Evolutionary conservation across 1,139 yeast species (phyloP).

Genomic region (Taiozyma sp.): DNA sequence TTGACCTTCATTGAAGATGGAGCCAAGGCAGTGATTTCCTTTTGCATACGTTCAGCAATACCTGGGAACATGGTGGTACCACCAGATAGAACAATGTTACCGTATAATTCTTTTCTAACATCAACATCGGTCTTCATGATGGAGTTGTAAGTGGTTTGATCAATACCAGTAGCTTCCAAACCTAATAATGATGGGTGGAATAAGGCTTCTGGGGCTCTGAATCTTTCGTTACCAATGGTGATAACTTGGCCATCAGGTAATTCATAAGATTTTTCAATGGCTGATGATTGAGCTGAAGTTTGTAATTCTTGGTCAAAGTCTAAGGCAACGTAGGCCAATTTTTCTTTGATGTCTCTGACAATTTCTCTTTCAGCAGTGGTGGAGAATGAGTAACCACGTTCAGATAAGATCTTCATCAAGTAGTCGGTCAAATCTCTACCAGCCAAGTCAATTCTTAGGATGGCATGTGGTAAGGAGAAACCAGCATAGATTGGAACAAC

Average conservation of each 20-base stretch:
- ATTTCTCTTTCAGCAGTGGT: slow-evolving; percentile 99
- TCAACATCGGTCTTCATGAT: slow-evolving; percentile 99
- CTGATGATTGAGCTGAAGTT: slow-evolving; percentile 97
- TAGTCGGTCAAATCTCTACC: slow-evolving; percentile 99
- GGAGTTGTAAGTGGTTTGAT: slow-evolving; percentile 98
- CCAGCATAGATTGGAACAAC: slow-evolving; percentile 99
- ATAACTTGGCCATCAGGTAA: slow-evolving; percentile 99
- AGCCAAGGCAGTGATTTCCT: slow-evolving; percentile 98
- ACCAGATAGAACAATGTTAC: slow-evolving; percentile 99
- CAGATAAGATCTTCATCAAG: slow-evolving; percentile 96
- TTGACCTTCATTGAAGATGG: slow-evolving; percentile 99
- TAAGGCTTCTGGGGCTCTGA: slow-evolving; percentile 99
- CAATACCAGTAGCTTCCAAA: slow-evolving; percentile 98
- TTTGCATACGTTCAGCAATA: slow-evolving; percentile 99
- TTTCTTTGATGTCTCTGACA: slow-evolving; percentile 99
- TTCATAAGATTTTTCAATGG: slow-evolving; percentile 98
- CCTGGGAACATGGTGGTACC: slow-evolving; percentile 99
- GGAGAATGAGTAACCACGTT: slow-evolving; percentile 98
- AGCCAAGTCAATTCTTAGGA: slow-evolving; percentile 97
- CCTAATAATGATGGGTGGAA: slow-evolving; percentile 99
- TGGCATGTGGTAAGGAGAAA: slow-evolving; percentile 99
- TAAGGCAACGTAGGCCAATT: slow-evolving; percentile 95
- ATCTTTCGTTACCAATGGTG: slow-evolving; percentile 99
- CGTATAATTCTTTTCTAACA: slow-evolving; percentile 98
- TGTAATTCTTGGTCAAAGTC: slow-evolving; percentile 98